phyloP scores from a whole-genome alignment of 441 rosid genomes.

The Eruca vesicaria region DNA sequence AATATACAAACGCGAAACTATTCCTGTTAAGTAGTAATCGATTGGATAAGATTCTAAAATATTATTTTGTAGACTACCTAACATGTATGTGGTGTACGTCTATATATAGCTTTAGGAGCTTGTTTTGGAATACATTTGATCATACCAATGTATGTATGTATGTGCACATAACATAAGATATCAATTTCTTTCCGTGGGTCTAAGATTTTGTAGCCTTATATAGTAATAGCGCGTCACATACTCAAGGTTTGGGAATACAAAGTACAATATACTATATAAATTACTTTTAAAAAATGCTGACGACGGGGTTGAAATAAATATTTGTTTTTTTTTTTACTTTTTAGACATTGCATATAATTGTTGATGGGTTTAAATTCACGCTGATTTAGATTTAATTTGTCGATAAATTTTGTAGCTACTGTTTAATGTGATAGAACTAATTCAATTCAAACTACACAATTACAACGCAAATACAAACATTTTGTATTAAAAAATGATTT shows the following conservation, averaged over 20 bases:
- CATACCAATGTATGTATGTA: constrained; percentile 9
- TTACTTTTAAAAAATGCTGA: not conserved
- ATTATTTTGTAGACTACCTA: constrained; percentile 19
- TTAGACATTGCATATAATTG: not conserved
- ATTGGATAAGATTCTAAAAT: constrained; percentile 13
- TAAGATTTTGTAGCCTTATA: constrained; percentile 28
- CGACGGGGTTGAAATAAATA: not conserved
- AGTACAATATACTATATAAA: not conserved
- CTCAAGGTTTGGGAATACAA: constrained; percentile 15
- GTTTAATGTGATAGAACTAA: not conserved
- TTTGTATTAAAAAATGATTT: not conserved
- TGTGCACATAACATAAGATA: constrained; percentile 22
- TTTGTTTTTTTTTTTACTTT: not conserved
- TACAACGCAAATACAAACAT: not conserved
- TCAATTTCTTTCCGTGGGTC: constrained; percentile 28
- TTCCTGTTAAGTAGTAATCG: constrained; percentile 2
- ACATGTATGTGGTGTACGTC: not conserved
- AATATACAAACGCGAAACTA: not conserved
- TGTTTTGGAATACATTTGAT: constrained; percentile 16
- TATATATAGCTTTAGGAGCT: not conserved
- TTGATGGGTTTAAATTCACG: not conserved
- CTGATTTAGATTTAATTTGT: not conserved
- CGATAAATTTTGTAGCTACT: not conserved
- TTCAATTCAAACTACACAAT: not conserved
- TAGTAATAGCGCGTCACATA: constrained; percentile 19